These are phyloP conservation scores for Saccharomycopsis capsularis DNA, from an alignment of 805 yeast genomes.

Conservation along the genomic window DNA sequence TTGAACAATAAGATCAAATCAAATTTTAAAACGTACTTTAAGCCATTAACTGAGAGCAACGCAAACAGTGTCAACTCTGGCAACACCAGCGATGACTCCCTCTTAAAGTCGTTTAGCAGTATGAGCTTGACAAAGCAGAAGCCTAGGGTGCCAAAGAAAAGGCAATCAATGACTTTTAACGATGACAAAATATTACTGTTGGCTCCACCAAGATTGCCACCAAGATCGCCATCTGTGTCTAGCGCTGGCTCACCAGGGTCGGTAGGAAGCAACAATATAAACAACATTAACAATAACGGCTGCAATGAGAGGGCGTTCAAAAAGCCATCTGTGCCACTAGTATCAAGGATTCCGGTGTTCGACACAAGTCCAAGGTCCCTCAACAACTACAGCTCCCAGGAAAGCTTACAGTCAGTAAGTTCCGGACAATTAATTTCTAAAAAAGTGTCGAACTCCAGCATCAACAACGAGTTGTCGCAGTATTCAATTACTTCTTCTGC, in stretches of 20 bases:
- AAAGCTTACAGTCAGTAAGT: slow-evolving; percentile 4
- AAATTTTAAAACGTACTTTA: slow-evolving; percentile 16
- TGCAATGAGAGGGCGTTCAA: not conserved
- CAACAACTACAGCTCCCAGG: slow-evolving; percentile 4
- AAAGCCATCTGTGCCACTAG: slow-evolving; percentile 5
- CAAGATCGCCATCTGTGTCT: slow-evolving; percentile 5
- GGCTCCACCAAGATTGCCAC: slow-evolving; percentile 1
- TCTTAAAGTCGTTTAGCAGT: not conserved
- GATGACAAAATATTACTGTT: not conserved
- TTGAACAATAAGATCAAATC: slow-evolving; percentile 3
- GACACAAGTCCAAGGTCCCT: not conserved
- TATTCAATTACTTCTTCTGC: too few relatives aligned
- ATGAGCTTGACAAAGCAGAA: not conserved
- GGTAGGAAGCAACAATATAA: not conserved
- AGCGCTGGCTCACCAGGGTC: not conserved
- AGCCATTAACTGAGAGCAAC: slow-evolving; percentile 7
- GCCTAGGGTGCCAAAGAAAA: not conserved
- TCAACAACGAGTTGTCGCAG: not conserved
- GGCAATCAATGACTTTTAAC: not conserved
- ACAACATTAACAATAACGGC: not conserved
- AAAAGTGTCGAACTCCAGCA: not conserved
- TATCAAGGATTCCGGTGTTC: not conserved
- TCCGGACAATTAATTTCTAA: not conserved
- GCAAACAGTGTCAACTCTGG: not conserved
- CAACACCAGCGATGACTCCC: not conserved